Percentiles rank a stretch among this genome's conserved stretches.
Evolutionary conservation across 345 rosid species (phyloP).

Genomic region (Cardamine resedifolia): DNA sequence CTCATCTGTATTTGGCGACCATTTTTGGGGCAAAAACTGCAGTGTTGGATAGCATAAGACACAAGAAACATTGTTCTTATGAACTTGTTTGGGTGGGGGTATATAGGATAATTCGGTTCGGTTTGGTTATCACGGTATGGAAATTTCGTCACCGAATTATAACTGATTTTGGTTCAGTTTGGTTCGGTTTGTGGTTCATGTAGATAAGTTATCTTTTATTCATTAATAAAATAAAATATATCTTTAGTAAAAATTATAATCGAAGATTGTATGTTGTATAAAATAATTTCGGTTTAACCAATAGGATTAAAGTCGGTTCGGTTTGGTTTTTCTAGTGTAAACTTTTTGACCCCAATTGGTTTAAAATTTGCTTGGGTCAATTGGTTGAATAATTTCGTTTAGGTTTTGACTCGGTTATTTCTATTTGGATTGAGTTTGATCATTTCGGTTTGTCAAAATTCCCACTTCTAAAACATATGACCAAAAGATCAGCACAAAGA

Average conservation of each 20-base stretch:
- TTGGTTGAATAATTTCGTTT: neutral
- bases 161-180: neutral
- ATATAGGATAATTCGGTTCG: neutral
- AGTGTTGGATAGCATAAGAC: neutral
- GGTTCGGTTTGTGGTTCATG: neutral
- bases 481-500: neutral
- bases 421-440: neutral
- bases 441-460: neutral
- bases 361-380: neutral
- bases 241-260: neutral
- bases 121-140: neutral
- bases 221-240: neutral
- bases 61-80: neutral
- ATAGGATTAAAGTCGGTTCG: neutral
- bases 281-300: neutral
- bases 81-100: neutral
- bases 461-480: neutral
- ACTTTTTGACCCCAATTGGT: neutral
- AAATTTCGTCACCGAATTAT: neutral
- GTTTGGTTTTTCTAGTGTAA: neutral
- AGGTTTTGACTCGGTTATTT: neutral
- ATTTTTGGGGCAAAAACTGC: neutral
- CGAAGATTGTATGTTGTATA: neutral
- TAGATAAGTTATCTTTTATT: neutral
- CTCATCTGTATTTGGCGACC: neutral